Evolutionary conservation across 2,329 filamentous ascomycete genomes (phyloP).

Genomic region (Triangularia setosa): DNA sequence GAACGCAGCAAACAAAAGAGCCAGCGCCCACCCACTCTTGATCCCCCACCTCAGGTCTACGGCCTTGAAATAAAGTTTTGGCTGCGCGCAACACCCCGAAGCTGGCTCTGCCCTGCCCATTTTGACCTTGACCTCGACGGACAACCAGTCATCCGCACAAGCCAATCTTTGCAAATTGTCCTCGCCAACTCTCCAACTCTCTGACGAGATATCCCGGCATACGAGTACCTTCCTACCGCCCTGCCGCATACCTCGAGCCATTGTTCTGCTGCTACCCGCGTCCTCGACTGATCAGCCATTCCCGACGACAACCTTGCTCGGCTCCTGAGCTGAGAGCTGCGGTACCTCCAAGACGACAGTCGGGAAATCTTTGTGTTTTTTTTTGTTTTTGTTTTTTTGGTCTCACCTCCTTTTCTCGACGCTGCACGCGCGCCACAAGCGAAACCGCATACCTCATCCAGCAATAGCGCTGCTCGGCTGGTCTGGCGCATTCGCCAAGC

Average conservation of each 20-base stretch:
- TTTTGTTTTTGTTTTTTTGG: not conserved
- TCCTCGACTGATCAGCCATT: constrained; percentile 7
- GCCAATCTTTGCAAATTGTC: not conserved
- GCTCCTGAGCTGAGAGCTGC: not conserved
- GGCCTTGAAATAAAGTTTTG: constrained; percentile 5
- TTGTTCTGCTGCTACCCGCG: constrained; percentile 14
- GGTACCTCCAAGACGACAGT: not conserved
- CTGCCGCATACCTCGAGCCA: constrained; percentile 11
- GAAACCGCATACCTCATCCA: not conserved
- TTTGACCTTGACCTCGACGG: not conserved
- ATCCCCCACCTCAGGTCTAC: not conserved
- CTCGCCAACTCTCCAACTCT: not conserved
- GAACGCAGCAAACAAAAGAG: constrained; percentile 17
- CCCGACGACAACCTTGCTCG: not conserved
- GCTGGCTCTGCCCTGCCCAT: no score
- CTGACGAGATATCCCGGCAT: not conserved
- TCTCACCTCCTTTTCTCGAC: not conserved
- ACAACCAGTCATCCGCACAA: not conserved
- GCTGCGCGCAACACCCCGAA: not conserved
- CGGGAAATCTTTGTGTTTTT: not conserved
- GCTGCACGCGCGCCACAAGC: not conserved
- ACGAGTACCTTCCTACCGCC: not conserved
- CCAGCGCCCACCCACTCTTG: not conserved
- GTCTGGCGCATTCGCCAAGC: constrained; percentile 1
- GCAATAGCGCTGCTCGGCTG: not conserved